Evolutionary conservation across 2,329 filamentous ascomycete genomes (phyloP), one percentile per base, ranked within the genome.

Genomic region (Calonectria hawksworthii): DNA sequence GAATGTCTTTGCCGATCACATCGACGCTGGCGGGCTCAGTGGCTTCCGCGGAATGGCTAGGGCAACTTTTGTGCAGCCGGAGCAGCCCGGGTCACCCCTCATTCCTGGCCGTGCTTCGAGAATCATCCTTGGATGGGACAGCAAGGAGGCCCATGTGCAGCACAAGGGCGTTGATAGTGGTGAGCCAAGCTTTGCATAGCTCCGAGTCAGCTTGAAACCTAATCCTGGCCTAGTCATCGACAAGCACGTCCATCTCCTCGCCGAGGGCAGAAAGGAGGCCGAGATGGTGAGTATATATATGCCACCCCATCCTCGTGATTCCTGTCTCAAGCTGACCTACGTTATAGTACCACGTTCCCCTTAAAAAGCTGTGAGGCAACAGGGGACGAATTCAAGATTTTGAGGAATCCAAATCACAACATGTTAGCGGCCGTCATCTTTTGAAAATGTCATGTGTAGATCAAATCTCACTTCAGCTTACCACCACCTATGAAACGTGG

Each of bases 51-150:
- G 81, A 13, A 79, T 83, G 47, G 83, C 81, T 8, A 82, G 80
- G 38, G 85, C 83, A 23, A 80, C 83, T 74, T 84, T 85, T 68
- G 79, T 80, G 26, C 78, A 82, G n/a, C 80, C 82, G 23, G 77
- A 80, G 2, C 76, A 83, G 56, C 79, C 80, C 3, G 78, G 80
- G 36, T 81, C 82, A 23, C 77, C 79, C 21, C 76, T 79, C 14
- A 78, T 83, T 30, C 78, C 81, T 63, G 83, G 81, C 3, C 79
- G 78, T 38, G 82, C 83, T 16, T 83, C 81, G 18, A 78, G 82
- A 68, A 76, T 85, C 73, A 72, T 87, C 30, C 73, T 86, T 47
- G 86, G 86, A 7, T 87, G 86, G 86, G 85, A 87, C 23, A 85
- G 82, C 74, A 84, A 81, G 75, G 84, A 85, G 50, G 85, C 83